Conservation (phyloP, 1,139 yeast genomes). For the Magnusiomyces clavatus region DNA sequence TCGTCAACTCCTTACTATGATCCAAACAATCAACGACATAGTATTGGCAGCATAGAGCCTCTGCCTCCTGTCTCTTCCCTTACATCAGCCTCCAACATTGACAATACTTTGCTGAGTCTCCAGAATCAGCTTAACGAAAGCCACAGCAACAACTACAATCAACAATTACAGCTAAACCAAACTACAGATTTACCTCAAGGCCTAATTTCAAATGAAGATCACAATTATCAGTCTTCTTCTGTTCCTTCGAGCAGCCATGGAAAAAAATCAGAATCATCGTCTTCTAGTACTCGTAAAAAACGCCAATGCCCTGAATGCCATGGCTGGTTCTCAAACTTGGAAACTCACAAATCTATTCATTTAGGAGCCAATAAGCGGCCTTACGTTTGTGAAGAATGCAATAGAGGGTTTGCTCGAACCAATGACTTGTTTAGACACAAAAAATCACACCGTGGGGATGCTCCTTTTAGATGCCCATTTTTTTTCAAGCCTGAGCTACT, state of each 20-base stretch:
- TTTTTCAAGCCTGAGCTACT: slow-evolving; percentile 8
- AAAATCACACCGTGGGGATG: slow-evolving; percentile 53
- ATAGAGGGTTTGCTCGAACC: slow-evolving; percentile 80
- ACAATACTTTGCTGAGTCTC: too few relatives aligned
- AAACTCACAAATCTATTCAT: slow-evolving; percentile 82
- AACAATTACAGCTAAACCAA: neutral
- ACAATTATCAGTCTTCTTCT: neutral
- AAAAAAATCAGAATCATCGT: neutral
- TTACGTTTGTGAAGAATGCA: slow-evolving; percentile 62
- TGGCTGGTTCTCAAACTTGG: slow-evolving; percentile 66
- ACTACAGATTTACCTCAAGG: neutral
- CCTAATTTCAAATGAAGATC: neutral
- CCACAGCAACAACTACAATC: slow-evolving; percentile 3
- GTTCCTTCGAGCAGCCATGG: too few relatives aligned
- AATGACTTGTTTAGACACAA: slow-evolving; percentile 80
- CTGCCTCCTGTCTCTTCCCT: slow-evolving; percentile 2
- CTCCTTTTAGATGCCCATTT: slow-evolving; percentile 32
- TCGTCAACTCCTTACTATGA: too few relatives aligned
- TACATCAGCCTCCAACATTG: neutral
- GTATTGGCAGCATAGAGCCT: neutral
- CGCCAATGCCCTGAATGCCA: slow-evolving; percentile 81
- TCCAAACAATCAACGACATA: neutral
- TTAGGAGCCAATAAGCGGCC: slow-evolving; percentile 55
- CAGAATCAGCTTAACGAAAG: neutral
- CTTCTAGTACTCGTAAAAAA: slow-evolving; percentile 43